These are phyloP conservation scores for Parmelia sp. DNA, from an alignment of 495 filamentous ascomycete species.

Conservation along the genomic window DNA sequence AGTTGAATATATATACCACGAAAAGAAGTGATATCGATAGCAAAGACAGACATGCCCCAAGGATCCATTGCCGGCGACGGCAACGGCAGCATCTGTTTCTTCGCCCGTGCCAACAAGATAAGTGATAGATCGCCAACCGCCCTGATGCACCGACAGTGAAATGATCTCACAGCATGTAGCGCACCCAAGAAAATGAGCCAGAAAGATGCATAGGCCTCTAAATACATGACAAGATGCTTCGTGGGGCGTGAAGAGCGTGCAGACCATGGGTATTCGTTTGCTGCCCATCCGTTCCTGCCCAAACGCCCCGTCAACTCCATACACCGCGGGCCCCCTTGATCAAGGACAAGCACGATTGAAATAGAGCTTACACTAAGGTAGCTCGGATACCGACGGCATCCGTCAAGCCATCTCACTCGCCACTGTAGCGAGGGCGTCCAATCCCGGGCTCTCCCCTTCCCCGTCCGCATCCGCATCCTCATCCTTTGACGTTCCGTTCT, in stretches of 20 bases:
- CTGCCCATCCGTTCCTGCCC: background rate
- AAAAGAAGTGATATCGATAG: background rate
- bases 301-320: background rate
- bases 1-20: background rate
- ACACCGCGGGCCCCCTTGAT: background rate
- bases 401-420: slow-evolving; percentile 21
- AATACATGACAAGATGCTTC: background rate
- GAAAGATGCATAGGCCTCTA: background rate
- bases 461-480: slow-evolving; percentile 22
- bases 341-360: background rate
- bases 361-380: background rate
- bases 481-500: background rate
- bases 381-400: background rate
- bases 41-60: background rate
- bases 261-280: background rate
- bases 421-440: slow-evolving; percentile 27
- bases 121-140: background rate
- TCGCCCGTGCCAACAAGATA: background rate
- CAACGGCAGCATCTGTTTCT: background rate
- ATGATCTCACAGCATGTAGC: too few relatives aligned
- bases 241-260: background rate
- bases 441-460: slow-evolving; percentile 26
- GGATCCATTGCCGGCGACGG: background rate
- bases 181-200: too few relatives aligned
- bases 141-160: too few relatives aligned